phyloP scores from a whole-genome alignment of 257 asterid species.

The Ajuga chamaepitys region DNA sequence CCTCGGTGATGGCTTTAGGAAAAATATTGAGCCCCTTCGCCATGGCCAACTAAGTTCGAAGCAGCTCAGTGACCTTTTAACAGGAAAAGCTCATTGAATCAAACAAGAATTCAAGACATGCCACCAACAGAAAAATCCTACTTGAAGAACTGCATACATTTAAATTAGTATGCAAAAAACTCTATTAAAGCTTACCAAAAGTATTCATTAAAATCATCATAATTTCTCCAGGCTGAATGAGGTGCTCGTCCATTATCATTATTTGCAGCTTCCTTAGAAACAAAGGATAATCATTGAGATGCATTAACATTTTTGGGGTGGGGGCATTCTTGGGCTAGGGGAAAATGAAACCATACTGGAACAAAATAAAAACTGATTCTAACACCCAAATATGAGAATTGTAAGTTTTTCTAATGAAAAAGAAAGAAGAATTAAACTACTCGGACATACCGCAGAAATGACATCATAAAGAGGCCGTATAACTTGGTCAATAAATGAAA shows the following conservation, averaged over 20 bases:
- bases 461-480: slow-evolving; percentile 80
- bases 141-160: not conserved
- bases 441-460: slow-evolving; percentile 69
- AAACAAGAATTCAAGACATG: slow-evolving; percentile 9
- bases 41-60: slow-evolving; percentile 99
- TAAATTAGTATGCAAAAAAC: not conserved
- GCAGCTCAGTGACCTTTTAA: slow-evolving; percentile 76
- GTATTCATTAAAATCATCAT: slow-evolving; percentile 94
- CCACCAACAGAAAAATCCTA: not conserved
- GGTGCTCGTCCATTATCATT: slow-evolving; percentile 91
- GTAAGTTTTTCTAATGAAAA: not conserved
- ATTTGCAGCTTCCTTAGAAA: slow-evolving; percentile 81
- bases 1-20: slow-evolving; percentile 66
- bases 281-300: slow-evolving; percentile 14
- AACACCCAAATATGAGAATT: not conserved
- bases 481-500: slow-evolving; percentile 87
- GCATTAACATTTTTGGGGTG: not conserved
- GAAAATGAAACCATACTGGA: not conserved
- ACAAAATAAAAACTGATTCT: not conserved
- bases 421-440: slow-evolving; percentile 5
- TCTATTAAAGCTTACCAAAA: slow-evolving; percentile 60
- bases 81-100: not conserved
- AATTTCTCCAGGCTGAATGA: slow-evolving; percentile 98
- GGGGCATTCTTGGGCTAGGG: no score
- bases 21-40: slow-evolving; percentile 60